Conservation (phyloP, 2,329 filamentous ascomycete species). For the Capronia epimyces region DNA sequence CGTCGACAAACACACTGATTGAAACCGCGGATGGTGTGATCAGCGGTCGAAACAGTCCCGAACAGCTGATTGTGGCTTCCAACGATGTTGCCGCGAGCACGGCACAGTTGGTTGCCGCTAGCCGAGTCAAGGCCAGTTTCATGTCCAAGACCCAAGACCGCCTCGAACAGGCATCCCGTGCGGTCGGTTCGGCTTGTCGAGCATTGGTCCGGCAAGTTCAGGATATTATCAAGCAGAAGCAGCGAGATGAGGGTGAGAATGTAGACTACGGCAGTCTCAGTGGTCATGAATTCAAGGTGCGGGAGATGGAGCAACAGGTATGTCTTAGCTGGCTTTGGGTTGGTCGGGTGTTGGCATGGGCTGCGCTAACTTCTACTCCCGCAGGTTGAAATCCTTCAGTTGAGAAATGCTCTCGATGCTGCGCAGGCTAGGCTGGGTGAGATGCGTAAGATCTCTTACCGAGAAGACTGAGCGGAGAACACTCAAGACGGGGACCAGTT, state of each 20-base stretch:
- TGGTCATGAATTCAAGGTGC: constrained; percentile 94
- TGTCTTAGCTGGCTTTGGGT: constrained; percentile 32
- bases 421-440: constrained; percentile 82
- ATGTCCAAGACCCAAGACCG: constrained; percentile 95
- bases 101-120: constrained; percentile 91
- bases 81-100: constrained; percentile 96
- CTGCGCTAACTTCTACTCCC: constrained; percentile 15
- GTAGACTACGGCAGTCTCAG: constrained; percentile 86
- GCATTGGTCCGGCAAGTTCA: constrained; percentile 88
- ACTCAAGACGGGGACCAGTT: too few relatives aligned
- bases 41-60: constrained; percentile 82
- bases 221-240: constrained; percentile 82
- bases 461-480: constrained; percentile 65
- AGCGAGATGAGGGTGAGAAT: constrained; percentile 68
- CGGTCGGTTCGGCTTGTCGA: constrained; percentile 83
- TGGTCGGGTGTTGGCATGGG: constrained; percentile 17
- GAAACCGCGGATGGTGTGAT: constrained; percentile 97
- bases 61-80: constrained; percentile 95
- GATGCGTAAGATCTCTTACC: constrained; percentile 97
- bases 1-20: constrained; percentile 90
- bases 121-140: constrained; percentile 93
- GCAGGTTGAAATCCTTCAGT: constrained; percentile 92
- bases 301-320: constrained; percentile 99
- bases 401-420: constrained; percentile 77
- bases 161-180: constrained; percentile 85